phyloP scores from a whole-genome alignment of 345 rosid species.

The Trapa incisa region DNA sequence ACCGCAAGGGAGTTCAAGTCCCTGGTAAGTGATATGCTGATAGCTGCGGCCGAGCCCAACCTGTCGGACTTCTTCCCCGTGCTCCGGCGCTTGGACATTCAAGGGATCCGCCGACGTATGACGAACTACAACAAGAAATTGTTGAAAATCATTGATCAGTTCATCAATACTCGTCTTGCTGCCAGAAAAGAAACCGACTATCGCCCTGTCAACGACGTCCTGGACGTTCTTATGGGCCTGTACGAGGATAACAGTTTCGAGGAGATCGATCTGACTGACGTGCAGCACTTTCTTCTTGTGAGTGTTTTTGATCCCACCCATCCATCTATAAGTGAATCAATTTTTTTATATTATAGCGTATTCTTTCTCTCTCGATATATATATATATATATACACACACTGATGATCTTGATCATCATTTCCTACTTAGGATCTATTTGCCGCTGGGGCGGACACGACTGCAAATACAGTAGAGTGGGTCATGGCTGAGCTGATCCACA shows the following conservation, averaged over 20 bases:
- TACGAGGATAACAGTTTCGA: conserved; percentile 8
- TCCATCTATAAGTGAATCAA: no score
- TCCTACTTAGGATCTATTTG: conserved; percentile 22
- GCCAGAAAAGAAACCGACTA: conserved; percentile 3
- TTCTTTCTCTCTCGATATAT: no score
- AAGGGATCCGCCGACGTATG: conserved; percentile 15
- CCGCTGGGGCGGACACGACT: conserved; percentile 36
- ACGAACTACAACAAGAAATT: neutral
- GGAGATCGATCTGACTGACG: conserved; percentile 5
- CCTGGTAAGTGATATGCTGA: conserved; percentile 5
- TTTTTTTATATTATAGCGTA: no score
- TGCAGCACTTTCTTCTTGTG: conserved; percentile 24
- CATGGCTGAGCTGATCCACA: conserved; percentile 16
- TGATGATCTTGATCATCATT: no score
- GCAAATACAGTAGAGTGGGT: conserved; percentile 19
- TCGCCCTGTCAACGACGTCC: conserved; percentile 15
- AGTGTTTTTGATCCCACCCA: neutral
- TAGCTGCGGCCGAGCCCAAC: conserved; percentile 22
- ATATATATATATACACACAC: no score
- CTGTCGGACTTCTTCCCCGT: conserved; percentile 27
- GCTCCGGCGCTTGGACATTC: conserved; percentile 17
- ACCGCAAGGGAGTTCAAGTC: conserved; percentile 10
- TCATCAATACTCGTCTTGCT: conserved; percentile 15
- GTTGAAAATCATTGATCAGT: conserved; percentile 8
- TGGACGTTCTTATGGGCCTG: conserved; percentile 25